Evolutionary conservation across 106 monocot genomes (phyloP).

Genomic region (Allium sativum): DNA sequence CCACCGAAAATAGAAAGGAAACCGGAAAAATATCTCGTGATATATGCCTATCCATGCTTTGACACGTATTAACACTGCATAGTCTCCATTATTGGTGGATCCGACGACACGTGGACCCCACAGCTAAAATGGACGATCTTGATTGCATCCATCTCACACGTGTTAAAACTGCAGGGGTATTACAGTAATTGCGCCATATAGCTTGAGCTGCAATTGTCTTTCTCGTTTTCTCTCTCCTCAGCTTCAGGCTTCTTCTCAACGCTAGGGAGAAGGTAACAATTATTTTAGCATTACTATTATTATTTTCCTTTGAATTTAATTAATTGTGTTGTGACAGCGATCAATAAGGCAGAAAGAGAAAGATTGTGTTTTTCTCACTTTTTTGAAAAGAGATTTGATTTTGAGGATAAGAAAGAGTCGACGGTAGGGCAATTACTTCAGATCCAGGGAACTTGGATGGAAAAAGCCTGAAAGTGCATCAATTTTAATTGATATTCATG

Average conservation of each 20-base stretch:
- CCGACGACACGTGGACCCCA: neutral
- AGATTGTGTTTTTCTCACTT: neutral
- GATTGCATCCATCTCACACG: neutral
- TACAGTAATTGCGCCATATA: neutral
- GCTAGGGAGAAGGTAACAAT: neutral
- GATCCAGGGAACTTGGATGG: conserved; percentile 36
- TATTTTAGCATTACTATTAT: neutral
- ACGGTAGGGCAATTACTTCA: conserved; percentile 26
- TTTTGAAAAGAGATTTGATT: neutral
- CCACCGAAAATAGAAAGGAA: neutral
- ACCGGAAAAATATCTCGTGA: neutral
- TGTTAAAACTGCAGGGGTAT: neutral
- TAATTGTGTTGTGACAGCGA: neutral
- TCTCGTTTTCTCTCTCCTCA: neutral
- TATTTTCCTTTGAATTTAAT: neutral
- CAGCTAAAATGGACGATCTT: neutral
- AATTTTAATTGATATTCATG: conserved; percentile 17
- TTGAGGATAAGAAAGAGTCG: conserved; percentile 3
- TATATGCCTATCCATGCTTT: neutral
- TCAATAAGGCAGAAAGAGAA: neutral
- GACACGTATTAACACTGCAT: neutral
- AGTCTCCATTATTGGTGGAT: neutral
- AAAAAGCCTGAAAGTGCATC: conserved; percentile 5
- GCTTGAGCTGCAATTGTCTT: neutral
- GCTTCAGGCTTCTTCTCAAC: conserved; percentile 6